Percentiles rank a stretch among this genome's conserved stretches.
phyloP scores from a whole-genome alignment of 768 basidiomycete genomes.

The Leccinum obscurum region DNA sequence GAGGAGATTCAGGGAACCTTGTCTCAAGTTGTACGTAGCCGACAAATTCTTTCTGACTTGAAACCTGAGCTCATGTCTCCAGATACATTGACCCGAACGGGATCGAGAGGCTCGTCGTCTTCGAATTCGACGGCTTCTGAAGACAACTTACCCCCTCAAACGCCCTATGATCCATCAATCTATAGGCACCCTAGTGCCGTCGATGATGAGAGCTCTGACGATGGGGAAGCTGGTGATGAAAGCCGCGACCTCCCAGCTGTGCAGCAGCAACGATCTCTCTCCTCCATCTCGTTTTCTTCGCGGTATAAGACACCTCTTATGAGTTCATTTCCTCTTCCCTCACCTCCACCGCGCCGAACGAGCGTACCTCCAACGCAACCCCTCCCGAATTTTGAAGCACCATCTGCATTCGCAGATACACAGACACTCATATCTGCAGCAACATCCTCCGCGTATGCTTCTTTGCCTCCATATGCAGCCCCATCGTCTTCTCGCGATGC shows the following conservation, averaged over 20 bases:
- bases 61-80: constrained; percentile 2
- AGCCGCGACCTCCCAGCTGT: constrained; percentile 42
- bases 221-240: constrained; percentile 49
- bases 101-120: constrained; percentile 59
- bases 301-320: constrained; percentile 78
- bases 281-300: constrained; percentile 64
- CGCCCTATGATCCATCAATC: constrained; percentile 11
- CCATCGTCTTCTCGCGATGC: constrained; percentile 41
- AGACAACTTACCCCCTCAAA: constrained; percentile 22
- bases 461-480: constrained; percentile 38
- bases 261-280: constrained; percentile 55
- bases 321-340: constrained; percentile 58
- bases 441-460: constrained; percentile 37
- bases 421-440: constrained; percentile 39
- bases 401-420: constrained; percentile 67
- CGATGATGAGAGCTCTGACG: constrained; percentile 44
- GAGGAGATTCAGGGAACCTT: constrained; percentile 64
- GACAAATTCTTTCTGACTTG: background rate
- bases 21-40: constrained; percentile 59
- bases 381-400: constrained; percentile 65
- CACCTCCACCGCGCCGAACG: constrained; percentile 44
- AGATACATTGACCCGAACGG: constrained; percentile 40
- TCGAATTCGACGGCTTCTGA: constrained; percentile 65
- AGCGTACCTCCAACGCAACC: constrained; percentile 69
- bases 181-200: constrained; percentile 21